phyloP scores from a whole-genome alignment of 2,329 filamentous ascomycete genomes.

The Epichloe coenophiala region DNA sequence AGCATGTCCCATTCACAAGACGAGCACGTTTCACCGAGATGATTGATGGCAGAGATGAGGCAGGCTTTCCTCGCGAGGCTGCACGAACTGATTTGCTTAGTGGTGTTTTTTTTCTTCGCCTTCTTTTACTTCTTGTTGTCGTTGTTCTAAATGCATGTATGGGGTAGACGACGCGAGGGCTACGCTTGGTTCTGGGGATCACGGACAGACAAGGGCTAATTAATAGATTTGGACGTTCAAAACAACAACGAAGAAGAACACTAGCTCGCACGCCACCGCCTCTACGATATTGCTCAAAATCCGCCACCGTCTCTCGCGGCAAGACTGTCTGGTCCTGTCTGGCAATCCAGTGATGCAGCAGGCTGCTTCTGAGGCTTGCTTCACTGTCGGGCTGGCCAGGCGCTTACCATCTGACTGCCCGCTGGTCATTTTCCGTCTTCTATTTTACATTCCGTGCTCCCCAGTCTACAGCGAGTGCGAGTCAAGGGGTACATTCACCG shows the following conservation, averaged over 20 bases:
- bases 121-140: too few relatives aligned
- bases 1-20: neutral
- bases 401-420: too few relatives aligned
- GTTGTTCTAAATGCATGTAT: slow-evolving; percentile 8
- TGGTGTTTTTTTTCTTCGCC: neutral
- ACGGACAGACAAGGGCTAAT: slow-evolving; percentile 5
- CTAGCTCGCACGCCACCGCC: neutral
- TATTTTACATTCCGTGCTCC: too few relatives aligned
- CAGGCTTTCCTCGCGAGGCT: slow-evolving; percentile 2
- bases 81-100: neutral
- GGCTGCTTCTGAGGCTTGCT: neutral
- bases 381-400: neutral
- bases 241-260: neutral
- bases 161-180: slow-evolving; percentile 7
- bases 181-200: slow-evolving; percentile 3
- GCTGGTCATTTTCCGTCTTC: too few relatives aligned
- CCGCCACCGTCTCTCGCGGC: neutral
- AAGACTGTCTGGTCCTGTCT: neutral
- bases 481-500: too few relatives aligned
- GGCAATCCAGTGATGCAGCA: neutral
- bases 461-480: too few relatives aligned
- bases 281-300: neutral
- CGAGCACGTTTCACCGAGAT: neutral
- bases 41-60: neutral
- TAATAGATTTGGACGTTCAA: slow-evolving; percentile 7